Evolutionary conservation across 306 rosid species (phyloP).

Genomic region (Gleditsia sinensis): DNA sequence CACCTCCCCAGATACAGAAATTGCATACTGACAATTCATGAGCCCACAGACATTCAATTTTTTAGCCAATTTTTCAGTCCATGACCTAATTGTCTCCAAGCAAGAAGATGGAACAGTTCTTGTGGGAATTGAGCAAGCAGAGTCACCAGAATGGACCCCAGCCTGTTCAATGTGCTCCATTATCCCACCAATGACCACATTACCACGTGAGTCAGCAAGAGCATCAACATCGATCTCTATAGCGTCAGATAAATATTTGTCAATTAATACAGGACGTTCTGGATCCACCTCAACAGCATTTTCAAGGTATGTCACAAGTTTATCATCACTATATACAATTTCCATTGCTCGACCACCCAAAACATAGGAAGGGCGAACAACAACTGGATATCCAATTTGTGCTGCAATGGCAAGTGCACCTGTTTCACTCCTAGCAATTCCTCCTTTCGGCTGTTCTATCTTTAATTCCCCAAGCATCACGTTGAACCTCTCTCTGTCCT

Average conservation of each 20-base stretch:
- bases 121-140: slow-evolving; percentile 92
- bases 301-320: slow-evolving; percentile 82
- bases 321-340: slow-evolving; percentile 79
- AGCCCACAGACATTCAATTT: slow-evolving; percentile 85
- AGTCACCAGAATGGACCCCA: slow-evolving; percentile 97
- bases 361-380: slow-evolving; percentile 95
- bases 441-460: slow-evolving; percentile 98
- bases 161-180: slow-evolving; percentile 99
- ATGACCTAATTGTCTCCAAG: slow-evolving; percentile 75
- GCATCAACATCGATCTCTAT: slow-evolving; percentile 95
- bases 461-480: slow-evolving; percentile 72
- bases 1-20: slow-evolving; percentile 70
- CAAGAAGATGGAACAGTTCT: slow-evolving; percentile 74
- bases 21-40: slow-evolving; percentile 97
- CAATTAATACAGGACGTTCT: slow-evolving; percentile 87
- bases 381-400: slow-evolving; percentile 91
- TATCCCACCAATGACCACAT: slow-evolving; percentile 96
- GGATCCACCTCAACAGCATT: slow-evolving; percentile 97
- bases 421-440: slow-evolving; percentile 91
- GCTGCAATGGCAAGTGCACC: slow-evolving; percentile 85
- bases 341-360: slow-evolving; percentile 99
- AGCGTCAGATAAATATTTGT: slow-evolving; percentile 88
- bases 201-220: slow-evolving; percentile 90
- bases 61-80: slow-evolving; percentile 89
- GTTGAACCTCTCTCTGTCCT: slow-evolving; percentile 96